Base-by-base conservation (phyloP, 805 yeast genomes). In the Zygosaccharomyces lentus region DNA sequence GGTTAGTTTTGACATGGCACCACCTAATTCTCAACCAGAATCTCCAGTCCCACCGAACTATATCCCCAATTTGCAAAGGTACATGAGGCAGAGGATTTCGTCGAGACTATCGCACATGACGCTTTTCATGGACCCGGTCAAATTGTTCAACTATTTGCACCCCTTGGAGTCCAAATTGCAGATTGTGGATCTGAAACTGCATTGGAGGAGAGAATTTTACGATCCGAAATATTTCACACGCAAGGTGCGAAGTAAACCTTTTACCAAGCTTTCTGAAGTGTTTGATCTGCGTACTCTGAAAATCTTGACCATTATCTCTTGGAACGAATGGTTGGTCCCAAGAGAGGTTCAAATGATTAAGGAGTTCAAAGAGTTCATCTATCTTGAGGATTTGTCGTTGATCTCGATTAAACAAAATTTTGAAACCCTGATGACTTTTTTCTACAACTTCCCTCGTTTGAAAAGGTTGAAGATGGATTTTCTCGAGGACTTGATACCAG, bases 381-480 rank as follows among this genome's bases (percentile, higher is more conserved):
- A 62, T 42, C 46, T 71, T 6, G 66, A 68, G 46, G 75, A 71
- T 47, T 52, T 71, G 13, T 69, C 75, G 1, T 54, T 71, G 43
- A 70, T 71, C 27, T 69, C 75, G 10, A 69, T 71, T 1, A 64
- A 66, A 24, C 64, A 61, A 48, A 60, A 57, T 38, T 61, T 65
- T n/a, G 52, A 62, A 1, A 52, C 64, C 0, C 47, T 71, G 31
- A 58, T 67, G n/a, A 55, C 62, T n/a, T 51, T 66, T 15, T 66
- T 66, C 45, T 53, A 57, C 40, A 57, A 57, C 38, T 52, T 58
- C 23, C 48, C 44, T 9, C 59, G 57, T 41, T 53, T 71, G 52
- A 67, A 62, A 51, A 58, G 74, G 44, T 55, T 71, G 10, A 71
- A 71, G 46, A 55, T 70, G 59, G 75, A 71, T 55, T 71, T 71